These are phyloP conservation scores for Suillus luteus DNA, from an alignment of 768 basidiomycete species.

Conservation along the genomic window DNA sequence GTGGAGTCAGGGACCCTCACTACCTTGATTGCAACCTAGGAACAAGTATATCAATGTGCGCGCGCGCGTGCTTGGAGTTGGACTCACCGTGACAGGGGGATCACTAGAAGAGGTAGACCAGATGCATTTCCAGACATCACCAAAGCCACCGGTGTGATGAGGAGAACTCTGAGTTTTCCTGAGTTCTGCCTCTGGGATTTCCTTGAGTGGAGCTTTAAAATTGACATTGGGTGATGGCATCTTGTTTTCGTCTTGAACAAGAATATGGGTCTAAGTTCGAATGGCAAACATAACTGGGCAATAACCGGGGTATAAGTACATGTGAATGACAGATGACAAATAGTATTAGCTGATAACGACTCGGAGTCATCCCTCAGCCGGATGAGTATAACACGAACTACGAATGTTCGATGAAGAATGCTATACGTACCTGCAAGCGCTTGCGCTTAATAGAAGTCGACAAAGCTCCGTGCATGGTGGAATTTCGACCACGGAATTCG, in stretches of 20 bases:
- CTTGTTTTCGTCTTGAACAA: neutral
- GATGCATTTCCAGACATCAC: constrained; percentile 1
- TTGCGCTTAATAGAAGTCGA: neutral
- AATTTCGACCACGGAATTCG: neutral
- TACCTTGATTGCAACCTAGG: constrained; percentile 1
- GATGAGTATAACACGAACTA: neutral
- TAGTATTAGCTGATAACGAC: neutral
- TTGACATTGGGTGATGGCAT: neutral
- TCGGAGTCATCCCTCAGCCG: too few species aligned
- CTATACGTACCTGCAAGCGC: neutral
- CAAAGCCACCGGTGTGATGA: neutral
- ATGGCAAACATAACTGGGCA: too few species aligned
- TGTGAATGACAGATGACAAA: neutral
- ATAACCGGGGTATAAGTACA: neutral
- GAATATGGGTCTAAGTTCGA: neutral
- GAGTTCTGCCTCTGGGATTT: neutral
- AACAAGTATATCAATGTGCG: neutral
- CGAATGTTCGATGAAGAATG: neutral
- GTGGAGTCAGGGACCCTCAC: neutral
- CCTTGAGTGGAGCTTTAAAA: neutral
- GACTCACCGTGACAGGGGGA: neutral
- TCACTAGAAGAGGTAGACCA: neutral
- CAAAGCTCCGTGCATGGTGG: neutral
- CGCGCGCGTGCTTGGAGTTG: neutral
- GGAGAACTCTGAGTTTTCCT: neutral